Conservation (phyloP, 495 filamentous ascomycete species). For the Podospora pseudoanserina region DNA sequence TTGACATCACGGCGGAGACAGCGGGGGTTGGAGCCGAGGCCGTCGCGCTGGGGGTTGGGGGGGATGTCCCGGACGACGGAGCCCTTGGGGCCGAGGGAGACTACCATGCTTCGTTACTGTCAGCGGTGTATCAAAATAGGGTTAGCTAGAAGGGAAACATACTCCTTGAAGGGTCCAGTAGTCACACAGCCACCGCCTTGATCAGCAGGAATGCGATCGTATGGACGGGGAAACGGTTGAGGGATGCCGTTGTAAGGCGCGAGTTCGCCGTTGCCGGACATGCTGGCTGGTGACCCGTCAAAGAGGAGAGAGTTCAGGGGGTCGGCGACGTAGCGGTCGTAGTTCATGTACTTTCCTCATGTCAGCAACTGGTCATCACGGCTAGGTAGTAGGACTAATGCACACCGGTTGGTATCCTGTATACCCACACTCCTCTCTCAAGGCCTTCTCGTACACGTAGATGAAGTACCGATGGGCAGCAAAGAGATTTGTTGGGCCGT, state of each 20-base stretch:
- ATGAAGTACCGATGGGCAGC: slow-evolving; percentile 68
- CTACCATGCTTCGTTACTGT: slow-evolving; percentile 32
- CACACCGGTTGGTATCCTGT: slow-evolving; percentile 40
- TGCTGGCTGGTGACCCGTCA: slow-evolving; percentile 36
- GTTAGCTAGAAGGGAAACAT: not conserved
- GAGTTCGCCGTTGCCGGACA: slow-evolving; percentile 34
- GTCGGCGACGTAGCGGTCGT: slow-evolving; percentile 39
- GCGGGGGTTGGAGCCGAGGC: slow-evolving; percentile 51
- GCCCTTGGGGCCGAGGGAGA: slow-evolving; percentile 53
- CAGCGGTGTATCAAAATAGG: not conserved
- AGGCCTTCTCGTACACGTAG: slow-evolving; percentile 60
- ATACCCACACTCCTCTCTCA: slow-evolving; percentile 68
- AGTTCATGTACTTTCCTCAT: slow-evolving; percentile 48
- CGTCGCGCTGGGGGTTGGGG: slow-evolving; percentile 19
- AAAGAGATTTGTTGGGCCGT: slow-evolving; percentile 58
- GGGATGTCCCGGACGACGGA: slow-evolving; percentile 12
- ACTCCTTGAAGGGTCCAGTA: slow-evolving; percentile 50
- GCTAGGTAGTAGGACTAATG: not conserved
- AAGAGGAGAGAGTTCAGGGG: slow-evolving; percentile 38
- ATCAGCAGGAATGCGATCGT: not conserved
- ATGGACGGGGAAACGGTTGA: not conserved
- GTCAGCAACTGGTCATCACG: not conserved
- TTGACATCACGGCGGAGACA: slow-evolving; percentile 61
- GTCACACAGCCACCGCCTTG: slow-evolving; percentile 62
- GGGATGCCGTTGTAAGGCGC: slow-evolving; percentile 15